Base-by-base conservation (phyloP, 177 flowering plant genomes). In the Vitis hybrid region DNA sequence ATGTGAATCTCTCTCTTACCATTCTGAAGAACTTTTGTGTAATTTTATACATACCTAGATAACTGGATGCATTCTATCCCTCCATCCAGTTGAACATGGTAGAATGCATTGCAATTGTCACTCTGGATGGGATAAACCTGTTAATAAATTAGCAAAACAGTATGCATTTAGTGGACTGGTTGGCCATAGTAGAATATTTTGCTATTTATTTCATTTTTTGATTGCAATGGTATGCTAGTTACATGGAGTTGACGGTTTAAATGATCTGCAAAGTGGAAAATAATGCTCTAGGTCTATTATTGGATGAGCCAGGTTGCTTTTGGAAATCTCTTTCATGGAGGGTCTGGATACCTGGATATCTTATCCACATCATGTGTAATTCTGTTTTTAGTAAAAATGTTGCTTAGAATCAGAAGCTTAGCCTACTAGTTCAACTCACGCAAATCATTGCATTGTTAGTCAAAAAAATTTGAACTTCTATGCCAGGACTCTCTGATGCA, bases 401-500 rank as follows among this genome's bases (percentile, higher is more conserved):
- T 29, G 29, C 18, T 64, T 7, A 50, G 34, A 64, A 19, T 19
- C 34, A 65, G n/a, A 20, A 58, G 19, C 19, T 64, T 52, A 20
- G 52, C 68, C 58, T 53, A 5, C 53, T 65, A 10, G 45, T 39
- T 39, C 8, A 39, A 39, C 45, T 39, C 45, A 39, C 9, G 6
- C 7, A 1, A 39, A 39, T 39, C 5, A 39, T 39, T 39, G 45
- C 45, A 39, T 39, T 39, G 6, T 39, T 39, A 39, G 45, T 39
- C 5, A 39, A 67, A 74, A 65, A 63, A 49, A 12, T 53, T 18
- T 50, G 10, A 60, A 63, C 2, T 66, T 77, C 26, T 61, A 34
- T 55, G 50, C 69, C 49, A n/a, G 70, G 76, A 64, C 71, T 50
- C 39, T 73, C 83, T 83, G 75, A 83, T 85, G 71, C 59, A 74